Conservation (phyloP, 345 rosid genomes). For the Passiflora organensis region DNA sequence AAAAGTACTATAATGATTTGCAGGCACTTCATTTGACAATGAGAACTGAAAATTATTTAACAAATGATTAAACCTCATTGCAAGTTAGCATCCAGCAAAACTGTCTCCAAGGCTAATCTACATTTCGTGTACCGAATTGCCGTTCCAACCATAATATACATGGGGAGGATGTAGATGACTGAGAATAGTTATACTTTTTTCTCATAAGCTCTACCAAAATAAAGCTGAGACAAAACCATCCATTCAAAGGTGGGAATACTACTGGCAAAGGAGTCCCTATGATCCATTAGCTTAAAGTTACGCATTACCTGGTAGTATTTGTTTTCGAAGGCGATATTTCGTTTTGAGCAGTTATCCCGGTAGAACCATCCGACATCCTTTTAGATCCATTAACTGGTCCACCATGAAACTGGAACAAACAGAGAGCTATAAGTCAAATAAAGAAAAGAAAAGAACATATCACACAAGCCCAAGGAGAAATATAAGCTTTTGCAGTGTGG, state of each 20-base stretch:
- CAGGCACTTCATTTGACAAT: background rate
- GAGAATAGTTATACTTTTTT: background rate
- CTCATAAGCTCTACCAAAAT: too few relatives aligned
- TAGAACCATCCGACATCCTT: slow-evolving; percentile 23
- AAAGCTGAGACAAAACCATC: too few relatives aligned
- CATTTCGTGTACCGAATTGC: background rate
- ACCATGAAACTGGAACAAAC: slow-evolving; percentile 44
- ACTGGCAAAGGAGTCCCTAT: too few relatives aligned
- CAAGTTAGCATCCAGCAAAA: background rate
- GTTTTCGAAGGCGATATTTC: slow-evolving; percentile 12
- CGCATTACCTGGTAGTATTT: slow-evolving; percentile 35
- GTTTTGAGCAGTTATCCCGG: slow-evolving; percentile 16
- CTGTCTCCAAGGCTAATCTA: background rate
- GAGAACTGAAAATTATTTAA: background rate
- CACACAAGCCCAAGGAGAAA: slow-evolving; percentile 17
- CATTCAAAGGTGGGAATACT: too few relatives aligned
- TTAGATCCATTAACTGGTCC: slow-evolving; percentile 51
- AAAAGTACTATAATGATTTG: slow-evolving; percentile 15
- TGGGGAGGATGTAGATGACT: background rate
- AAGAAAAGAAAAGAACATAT: slow-evolving; percentile 5
- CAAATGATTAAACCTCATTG: background rate
- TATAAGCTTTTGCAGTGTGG: slow-evolving; percentile 5
- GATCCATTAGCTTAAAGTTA: too few relatives aligned
- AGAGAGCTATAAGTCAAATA: slow-evolving; percentile 8
- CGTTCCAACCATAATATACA: background rate